phyloP scores from a whole-genome alignment of 2,329 filamentous ascomycete species.

The Epichloe sibirici region DNA sequence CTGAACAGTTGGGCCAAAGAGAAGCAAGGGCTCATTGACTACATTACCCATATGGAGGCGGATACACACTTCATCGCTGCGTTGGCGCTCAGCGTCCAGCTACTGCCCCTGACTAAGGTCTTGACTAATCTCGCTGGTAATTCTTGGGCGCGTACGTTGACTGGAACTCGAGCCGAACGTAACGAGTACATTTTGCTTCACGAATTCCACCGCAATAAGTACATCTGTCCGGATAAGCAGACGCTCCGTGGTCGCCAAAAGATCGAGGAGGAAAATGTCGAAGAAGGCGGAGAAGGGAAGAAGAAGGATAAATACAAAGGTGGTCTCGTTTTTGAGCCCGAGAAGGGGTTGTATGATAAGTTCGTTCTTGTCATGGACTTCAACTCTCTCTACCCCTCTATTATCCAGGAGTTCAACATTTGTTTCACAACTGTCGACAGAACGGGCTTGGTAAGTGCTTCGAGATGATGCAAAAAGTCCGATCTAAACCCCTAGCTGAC shows the following conservation, averaged over 20 bases:
- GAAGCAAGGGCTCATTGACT: slow-evolving; percentile 81
- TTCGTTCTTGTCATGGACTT: slow-evolving; percentile 99
- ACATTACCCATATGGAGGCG: slow-evolving; percentile 83
- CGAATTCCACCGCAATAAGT: slow-evolving; percentile 93
- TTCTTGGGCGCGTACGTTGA: slow-evolving; percentile 93
- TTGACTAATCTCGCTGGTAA: slow-evolving; percentile 95
- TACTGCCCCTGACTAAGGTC: slow-evolving; percentile 87
- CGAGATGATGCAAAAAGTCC: background rate
- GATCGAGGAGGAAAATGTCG: slow-evolving; percentile 54
- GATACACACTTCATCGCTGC: slow-evolving; percentile 96
- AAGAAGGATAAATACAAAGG: slow-evolving; percentile 99
- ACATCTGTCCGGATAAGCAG: slow-evolving; percentile 94
- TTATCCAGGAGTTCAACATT: slow-evolving; percentile 99
- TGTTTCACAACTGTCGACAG: slow-evolving; percentile 97
- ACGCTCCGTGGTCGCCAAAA: slow-evolving; percentile 65
- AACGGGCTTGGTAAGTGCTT: slow-evolving; percentile 47
- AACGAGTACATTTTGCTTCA: slow-evolving; percentile 99
- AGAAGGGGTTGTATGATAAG: slow-evolving; percentile 95
- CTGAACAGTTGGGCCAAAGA: slow-evolving; percentile 71
- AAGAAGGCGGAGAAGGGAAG: slow-evolving; percentile 62
- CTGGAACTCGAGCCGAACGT: slow-evolving; percentile 88
- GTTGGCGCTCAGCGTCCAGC: slow-evolving; percentile 75
- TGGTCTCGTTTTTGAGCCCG: slow-evolving; percentile 93
- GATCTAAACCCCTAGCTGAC: slow-evolving; percentile 15
- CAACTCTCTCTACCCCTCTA: slow-evolving; percentile 96